phyloP scores from a whole-genome alignment of 805 yeast species.

The Ogataea philodendri region DNA sequence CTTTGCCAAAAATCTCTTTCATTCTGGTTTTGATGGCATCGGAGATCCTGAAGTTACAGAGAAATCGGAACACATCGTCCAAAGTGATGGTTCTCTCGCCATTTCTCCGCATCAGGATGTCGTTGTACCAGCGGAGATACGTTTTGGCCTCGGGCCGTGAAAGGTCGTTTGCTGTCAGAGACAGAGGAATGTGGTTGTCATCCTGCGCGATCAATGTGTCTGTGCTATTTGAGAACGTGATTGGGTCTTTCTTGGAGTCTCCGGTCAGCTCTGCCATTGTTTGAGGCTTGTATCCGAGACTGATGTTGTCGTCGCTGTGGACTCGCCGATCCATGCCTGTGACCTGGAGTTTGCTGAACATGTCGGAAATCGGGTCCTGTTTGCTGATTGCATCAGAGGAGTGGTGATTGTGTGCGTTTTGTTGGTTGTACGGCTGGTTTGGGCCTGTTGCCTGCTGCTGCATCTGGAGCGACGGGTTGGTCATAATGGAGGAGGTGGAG shows the following conservation, averaged over 20 bases:
- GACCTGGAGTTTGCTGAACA: constrained; percentile 23
- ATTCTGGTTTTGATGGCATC: constrained; percentile 46
- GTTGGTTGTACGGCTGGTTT: constrained; percentile 1
- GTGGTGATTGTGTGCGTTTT: background rate
- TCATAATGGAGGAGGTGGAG: constrained; percentile 13
- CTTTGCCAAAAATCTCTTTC: constrained; percentile 53
- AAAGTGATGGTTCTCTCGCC: constrained; percentile 63
- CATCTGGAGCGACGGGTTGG: constrained; percentile 9
- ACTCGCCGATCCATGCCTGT: constrained; percentile 17
- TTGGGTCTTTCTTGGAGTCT: constrained; percentile 4
- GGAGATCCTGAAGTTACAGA: constrained; percentile 71
- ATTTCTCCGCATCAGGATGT: constrained; percentile 63
- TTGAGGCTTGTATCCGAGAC: constrained; percentile 10
- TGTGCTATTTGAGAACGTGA: constrained; percentile 26
- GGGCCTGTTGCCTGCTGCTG: too few species aligned
- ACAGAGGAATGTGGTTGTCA: constrained; percentile 53
- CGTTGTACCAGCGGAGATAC: constrained; percentile 91
- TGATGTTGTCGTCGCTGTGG: constrained; percentile 25
- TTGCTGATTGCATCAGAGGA: constrained; percentile 7
- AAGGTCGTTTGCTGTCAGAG: constrained; percentile 64
- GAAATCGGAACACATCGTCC: constrained; percentile 74
- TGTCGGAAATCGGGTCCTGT: constrained; percentile 22
- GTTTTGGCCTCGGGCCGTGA: constrained; percentile 78
- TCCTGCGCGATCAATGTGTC: constrained; percentile 30
- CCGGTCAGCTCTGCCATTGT: background rate